These are phyloP conservation scores for Claviceps sp. DNA, from an alignment of 2,329 filamentous ascomycete genomes.

Conservation along the genomic window DNA sequence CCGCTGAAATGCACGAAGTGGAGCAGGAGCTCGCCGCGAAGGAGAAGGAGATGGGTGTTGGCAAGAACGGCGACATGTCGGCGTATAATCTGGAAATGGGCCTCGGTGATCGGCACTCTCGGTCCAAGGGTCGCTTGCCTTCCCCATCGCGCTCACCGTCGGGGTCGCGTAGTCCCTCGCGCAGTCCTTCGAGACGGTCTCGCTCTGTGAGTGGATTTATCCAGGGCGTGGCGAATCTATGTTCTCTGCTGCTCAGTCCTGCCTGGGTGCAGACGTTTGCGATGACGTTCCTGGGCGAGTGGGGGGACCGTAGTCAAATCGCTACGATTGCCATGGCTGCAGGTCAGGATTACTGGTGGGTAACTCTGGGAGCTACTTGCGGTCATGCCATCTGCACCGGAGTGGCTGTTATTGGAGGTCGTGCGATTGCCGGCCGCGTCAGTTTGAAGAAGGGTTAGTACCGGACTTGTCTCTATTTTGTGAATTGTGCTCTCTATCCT, in stretches of 20 bases:
- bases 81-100: slow-evolving; percentile 73
- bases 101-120: slow-evolving; percentile 53
- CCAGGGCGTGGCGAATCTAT: slow-evolving; percentile 68
- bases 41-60: slow-evolving; percentile 58
- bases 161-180: slow-evolving; percentile 45
- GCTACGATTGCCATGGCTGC: slow-evolving; percentile 98
- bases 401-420: slow-evolving; percentile 79
- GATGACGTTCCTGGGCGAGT: slow-evolving; percentile 98
- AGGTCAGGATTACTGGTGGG: slow-evolving; percentile 98
- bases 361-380: slow-evolving; percentile 73
- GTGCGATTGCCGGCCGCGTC: slow-evolving; percentile 83
- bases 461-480: not conserved
- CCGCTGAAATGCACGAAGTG: slow-evolving; percentile 96
- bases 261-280: slow-evolving; percentile 98
- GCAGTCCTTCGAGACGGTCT: slow-evolving; percentile 38
- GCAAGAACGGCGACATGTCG: slow-evolving; percentile 40
- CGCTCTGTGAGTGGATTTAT: slow-evolving; percentile 27
- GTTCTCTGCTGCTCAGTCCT: slow-evolving; percentile 77
- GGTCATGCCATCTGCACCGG: slow-evolving; percentile 87
- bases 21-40: slow-evolving; percentile 90
- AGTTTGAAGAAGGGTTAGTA: slow-evolving; percentile 90
- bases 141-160: slow-evolving; percentile 71
- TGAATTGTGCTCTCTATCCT: not conserved
- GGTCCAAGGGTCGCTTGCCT: slow-evolving; percentile 63
- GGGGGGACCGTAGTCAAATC: slow-evolving; percentile 95